Conservation (phyloP, 2,329 filamentous ascomycete genomes). For the Exophiala bonariae region DNA sequence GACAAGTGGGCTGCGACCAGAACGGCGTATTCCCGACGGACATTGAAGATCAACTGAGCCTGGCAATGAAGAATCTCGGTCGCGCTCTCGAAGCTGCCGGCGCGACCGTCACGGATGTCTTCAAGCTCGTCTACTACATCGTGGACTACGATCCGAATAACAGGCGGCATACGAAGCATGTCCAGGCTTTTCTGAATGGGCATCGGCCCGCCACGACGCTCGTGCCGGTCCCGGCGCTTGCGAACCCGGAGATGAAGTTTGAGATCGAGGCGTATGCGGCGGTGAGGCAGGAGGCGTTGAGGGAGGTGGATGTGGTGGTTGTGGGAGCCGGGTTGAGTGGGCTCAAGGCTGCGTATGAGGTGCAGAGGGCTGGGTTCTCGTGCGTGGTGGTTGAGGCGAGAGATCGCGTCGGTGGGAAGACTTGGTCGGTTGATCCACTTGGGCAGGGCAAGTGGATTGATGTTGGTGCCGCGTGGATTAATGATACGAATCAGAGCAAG, state of each 20-base stretch:
- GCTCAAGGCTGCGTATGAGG: constrained; percentile 36
- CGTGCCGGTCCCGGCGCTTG: constrained; percentile 44
- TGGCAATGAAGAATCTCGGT: constrained; percentile 41
- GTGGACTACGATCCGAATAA: constrained; percentile 44
- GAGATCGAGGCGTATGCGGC: constrained; percentile 56
- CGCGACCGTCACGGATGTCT: constrained; percentile 38
- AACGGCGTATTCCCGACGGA: constrained; percentile 36
- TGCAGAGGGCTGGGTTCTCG: constrained; percentile 34
- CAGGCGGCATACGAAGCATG: constrained; percentile 38
- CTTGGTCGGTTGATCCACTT: constrained; percentile 31
- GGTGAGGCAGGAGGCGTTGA: constrained; percentile 54
- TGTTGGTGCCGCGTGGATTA: constrained; percentile 61
- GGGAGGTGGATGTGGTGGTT: constrained; percentile 35
- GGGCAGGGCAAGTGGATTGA: constrained; percentile 42
- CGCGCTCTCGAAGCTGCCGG: constrained; percentile 39
- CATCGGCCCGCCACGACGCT: constrained; percentile 47
- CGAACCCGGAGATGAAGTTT: constrained; percentile 40
- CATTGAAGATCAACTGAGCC: constrained; percentile 44
- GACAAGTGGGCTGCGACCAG: constrained; percentile 37
- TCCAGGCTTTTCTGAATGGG: constrained; percentile 39
- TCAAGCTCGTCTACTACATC: constrained; percentile 45
- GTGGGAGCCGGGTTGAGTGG: constrained; percentile 42
- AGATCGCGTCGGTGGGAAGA: constrained; percentile 46
- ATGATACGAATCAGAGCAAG: constrained; percentile 53
- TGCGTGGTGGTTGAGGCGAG: constrained; percentile 42